phyloP scores from a whole-genome alignment of 2,329 filamentous ascomycete species.

The Incumbomyces delicatus region DNA sequence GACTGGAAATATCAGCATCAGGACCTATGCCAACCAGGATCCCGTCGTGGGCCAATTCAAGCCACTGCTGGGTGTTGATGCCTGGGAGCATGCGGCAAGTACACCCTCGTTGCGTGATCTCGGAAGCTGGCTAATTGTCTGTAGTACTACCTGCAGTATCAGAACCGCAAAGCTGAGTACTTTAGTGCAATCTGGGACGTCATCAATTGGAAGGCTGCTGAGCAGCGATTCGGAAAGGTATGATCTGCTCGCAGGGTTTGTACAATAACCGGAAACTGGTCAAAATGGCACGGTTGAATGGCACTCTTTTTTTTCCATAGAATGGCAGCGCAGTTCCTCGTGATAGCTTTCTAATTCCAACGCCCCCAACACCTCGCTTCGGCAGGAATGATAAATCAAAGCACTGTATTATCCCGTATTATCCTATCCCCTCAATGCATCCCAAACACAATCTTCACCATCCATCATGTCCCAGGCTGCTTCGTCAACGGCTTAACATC shows the following conservation, averaged over 20 bases:
- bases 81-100: conserved; percentile 73
- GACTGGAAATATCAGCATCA: conserved; percentile 47
- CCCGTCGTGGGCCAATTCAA: conserved; percentile 73
- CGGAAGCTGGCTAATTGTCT: not conserved
- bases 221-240: conserved; percentile 49
- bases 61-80: conserved; percentile 80
- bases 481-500: conserved; percentile 8
- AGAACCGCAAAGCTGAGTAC: conserved; percentile 96
- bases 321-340: too few relatives aligned
- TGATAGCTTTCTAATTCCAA: too few relatives aligned
- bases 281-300: too few relatives aligned
- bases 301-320: too few relatives aligned
- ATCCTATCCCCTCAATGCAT: too few relatives aligned
- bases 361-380: too few relatives aligned
- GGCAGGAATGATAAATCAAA: too few relatives aligned
- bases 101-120: not conserved
- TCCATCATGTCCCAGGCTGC: conserved; percentile 3
- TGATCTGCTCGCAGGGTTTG: too few relatives aligned
- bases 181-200: conserved; percentile 91
- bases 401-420: too few relatives aligned
- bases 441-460: not conserved
- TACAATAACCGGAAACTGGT: too few relatives aligned
- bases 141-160: conserved; percentile 62
- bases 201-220: conserved; percentile 87
- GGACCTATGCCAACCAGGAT: conserved; percentile 75